A percentile compares a stretch with the other conserved stretches of the same genome.
phyloP scores from a whole-genome alignment of 352 stramenopile genomes.

The Phytophthora boehmeriae region DNA sequence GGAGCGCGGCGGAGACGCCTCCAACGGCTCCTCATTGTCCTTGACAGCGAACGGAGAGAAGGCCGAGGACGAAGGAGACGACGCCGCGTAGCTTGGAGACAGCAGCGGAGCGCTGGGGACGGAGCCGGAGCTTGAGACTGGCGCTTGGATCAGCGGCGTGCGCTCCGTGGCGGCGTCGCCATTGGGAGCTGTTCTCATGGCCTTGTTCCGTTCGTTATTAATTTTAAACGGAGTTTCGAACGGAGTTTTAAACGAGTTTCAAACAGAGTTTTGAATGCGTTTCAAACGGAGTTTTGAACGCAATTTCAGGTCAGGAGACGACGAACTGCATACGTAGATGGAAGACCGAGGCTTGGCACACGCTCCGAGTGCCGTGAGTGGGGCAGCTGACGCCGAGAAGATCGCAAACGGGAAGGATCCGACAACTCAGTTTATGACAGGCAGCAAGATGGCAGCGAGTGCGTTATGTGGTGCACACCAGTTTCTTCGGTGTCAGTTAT shows the following conservation, averaged over 20 bases:
- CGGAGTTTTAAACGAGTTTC: no score
- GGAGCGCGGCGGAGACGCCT: conserved; percentile 18
- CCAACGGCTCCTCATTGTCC: background rate
- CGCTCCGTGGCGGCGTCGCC: conserved; percentile 46
- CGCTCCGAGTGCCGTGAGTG: no score
- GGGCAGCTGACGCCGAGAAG: background rate
- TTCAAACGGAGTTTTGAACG: no score
- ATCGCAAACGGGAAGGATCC: background rate
- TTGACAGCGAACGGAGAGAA: conserved; percentile 47
- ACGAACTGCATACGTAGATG: background rate
- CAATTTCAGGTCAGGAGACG: no score
- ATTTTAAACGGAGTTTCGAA: no score
- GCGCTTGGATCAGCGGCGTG: conserved; percentile 56
- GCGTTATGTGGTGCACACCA: no score
- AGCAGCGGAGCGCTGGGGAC: conserved; percentile 35
- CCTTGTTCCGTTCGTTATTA: background rate
- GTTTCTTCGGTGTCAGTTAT: no score
- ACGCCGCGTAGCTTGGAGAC: conserved; percentile 52
- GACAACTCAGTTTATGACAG: background rate
- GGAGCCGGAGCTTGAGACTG: background rate
- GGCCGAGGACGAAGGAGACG: conserved; percentile 45
- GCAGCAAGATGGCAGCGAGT: no score
- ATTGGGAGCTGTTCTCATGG: conserved; percentile 25
- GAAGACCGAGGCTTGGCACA: background rate
- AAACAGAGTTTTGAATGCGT: no score